Conservation (phyloP, 352 stramenopile species). For the Phytophthora pseudosyringae region DNA sequence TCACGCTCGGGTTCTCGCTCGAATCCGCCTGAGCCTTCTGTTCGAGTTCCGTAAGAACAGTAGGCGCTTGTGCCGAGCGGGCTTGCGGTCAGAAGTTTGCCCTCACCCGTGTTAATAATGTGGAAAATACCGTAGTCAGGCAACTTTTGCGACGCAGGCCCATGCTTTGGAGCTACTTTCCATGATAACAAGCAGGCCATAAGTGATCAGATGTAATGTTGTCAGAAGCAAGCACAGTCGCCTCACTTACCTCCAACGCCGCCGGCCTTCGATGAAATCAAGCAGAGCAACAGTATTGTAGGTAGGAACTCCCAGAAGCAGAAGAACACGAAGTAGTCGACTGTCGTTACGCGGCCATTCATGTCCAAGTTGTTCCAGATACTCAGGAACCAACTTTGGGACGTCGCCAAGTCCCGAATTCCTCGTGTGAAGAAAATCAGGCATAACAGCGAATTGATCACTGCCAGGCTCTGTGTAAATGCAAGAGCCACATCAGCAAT, state of each 20-base stretch:
- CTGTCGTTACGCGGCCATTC: constrained; percentile 81
- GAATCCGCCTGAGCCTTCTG: constrained; percentile 19
- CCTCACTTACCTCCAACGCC: constrained; percentile 68
- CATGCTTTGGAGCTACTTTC: constrained; percentile 67
- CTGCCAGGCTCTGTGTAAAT: constrained; percentile 62
- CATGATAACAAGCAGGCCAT: constrained; percentile 6
- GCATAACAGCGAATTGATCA: constrained; percentile 83
- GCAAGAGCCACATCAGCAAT: constrained; percentile 6
- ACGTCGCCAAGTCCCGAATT: constrained; percentile 78
- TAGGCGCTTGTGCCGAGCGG: constrained; percentile 64
- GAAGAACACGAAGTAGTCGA: constrained; percentile 85
- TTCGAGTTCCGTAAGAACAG: constrained; percentile 51
- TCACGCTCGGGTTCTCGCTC: constrained; percentile 50
- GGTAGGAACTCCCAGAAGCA: constrained; percentile 90
- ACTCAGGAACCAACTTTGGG: constrained; percentile 85
- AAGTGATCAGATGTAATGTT: constrained; percentile 1
- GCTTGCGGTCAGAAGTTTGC: constrained; percentile 69
- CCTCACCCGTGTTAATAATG: constrained; percentile 76
- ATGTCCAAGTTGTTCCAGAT: constrained; percentile 90
- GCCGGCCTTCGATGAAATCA: constrained; percentile 85
- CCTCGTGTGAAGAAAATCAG: constrained; percentile 86
- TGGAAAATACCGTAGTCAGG: constrained; percentile 89
- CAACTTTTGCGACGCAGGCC: constrained; percentile 61
- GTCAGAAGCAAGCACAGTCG: background rate
- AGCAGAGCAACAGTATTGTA: constrained; percentile 77